Evolutionary conservation across 2,329 filamentous ascomycete species (phyloP), one percentile per base, ranked within the genome.

Genomic region (Corynespora cassiicola): DNA sequence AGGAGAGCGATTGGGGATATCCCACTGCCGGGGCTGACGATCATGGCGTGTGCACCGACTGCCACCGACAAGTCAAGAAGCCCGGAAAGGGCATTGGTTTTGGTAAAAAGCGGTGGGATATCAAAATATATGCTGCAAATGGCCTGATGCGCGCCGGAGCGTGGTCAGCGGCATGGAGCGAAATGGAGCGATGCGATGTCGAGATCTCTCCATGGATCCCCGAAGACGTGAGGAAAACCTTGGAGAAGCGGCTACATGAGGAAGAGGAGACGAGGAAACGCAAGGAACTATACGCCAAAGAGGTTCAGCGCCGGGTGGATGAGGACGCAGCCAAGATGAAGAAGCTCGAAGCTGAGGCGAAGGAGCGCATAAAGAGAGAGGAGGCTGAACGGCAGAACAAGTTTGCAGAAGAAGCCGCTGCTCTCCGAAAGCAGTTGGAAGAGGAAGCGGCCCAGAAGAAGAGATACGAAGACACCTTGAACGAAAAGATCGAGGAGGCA

Each of bases 161-260:
- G 0, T 99, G 94, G 94, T 82, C 82, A 4, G 91, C 91, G 2
- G 92, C 89, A 42, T 99, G 92, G 92, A 87, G 83, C 54, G 92
- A 97, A 69, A 99, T 99, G 94, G 94, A 99, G 71, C 82, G 92
- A n/a, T 89, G 97, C 0, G 94, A 99, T 61, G 88, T 95, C 2
- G 92, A 97, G 68, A 82, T 99, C 35, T 82, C 88, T 56, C 87
- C 94, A 3, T 80, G 85, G 58, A 78, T 90, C 8, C 80, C 83
- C 12, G 66, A 79, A 0, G 69, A 75, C 1, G 61, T 86, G 9
- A 77, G 83, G 36, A 76, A 78, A 12, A 81, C 83, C 50, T 70
- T 90, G 14, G 80, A 84, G n/a, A 59, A 54, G 42, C 72, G 71
- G n/a, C 45, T 66, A 7, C 67, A 76, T 21, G 73, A 77, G 31